phyloP scores from a whole-genome alignment of 2,329 filamentous ascomycete species.

The Verticillium dahliae region DNA sequence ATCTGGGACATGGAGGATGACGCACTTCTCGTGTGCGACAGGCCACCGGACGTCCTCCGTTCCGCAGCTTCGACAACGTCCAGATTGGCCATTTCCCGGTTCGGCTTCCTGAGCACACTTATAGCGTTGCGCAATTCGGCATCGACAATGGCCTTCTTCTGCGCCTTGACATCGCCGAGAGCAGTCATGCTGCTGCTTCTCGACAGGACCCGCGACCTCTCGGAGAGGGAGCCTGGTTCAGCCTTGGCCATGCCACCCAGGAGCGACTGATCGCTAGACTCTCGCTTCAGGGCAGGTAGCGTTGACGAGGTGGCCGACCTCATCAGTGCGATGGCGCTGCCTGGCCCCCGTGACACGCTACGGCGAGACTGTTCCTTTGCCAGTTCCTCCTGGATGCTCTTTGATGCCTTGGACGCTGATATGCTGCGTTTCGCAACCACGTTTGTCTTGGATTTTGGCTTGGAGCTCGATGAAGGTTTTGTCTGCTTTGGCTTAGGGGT shows the following conservation, averaged over 20 bases:
- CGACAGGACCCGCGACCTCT: slow-evolving; percentile 30
- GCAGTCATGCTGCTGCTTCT: slow-evolving; percentile 41
- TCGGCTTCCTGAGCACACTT: slow-evolving; percentile 66
- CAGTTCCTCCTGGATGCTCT: slow-evolving; percentile 55
- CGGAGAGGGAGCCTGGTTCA: slow-evolving; percentile 31
- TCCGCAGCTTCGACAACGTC: slow-evolving; percentile 62
- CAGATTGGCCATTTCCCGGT: slow-evolving; percentile 62
- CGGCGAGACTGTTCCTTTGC: slow-evolving; percentile 51
- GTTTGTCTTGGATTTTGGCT: slow-evolving; percentile 43
- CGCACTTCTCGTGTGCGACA: slow-evolving; percentile 44
- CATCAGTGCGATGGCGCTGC: slow-evolving; percentile 55
- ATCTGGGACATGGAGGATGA: slow-evolving; percentile 1
- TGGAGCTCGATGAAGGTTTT: slow-evolving; percentile 30
- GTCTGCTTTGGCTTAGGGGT: slow-evolving; percentile 42
- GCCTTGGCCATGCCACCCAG: slow-evolving; percentile 41
- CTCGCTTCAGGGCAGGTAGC: slow-evolving; percentile 58
- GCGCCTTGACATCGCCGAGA: slow-evolving; percentile 49
- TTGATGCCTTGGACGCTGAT: slow-evolving; percentile 29
- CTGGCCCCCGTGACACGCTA: slow-evolving; percentile 50
- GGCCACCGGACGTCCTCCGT: slow-evolving; percentile 42
- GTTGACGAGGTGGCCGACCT: slow-evolving; percentile 61
- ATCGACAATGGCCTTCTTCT: slow-evolving; percentile 60
- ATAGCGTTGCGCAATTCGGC: slow-evolving; percentile 71
- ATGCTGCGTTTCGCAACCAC: slow-evolving; percentile 41
- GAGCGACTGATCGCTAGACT: slow-evolving; percentile 54